A percentile compares a stretch with the other conserved stretches of the same genome.
Evolutionary conservation across 352 stramenopile genomes (phyloP).

Genomic region (Pythium phragmitis): DNA sequence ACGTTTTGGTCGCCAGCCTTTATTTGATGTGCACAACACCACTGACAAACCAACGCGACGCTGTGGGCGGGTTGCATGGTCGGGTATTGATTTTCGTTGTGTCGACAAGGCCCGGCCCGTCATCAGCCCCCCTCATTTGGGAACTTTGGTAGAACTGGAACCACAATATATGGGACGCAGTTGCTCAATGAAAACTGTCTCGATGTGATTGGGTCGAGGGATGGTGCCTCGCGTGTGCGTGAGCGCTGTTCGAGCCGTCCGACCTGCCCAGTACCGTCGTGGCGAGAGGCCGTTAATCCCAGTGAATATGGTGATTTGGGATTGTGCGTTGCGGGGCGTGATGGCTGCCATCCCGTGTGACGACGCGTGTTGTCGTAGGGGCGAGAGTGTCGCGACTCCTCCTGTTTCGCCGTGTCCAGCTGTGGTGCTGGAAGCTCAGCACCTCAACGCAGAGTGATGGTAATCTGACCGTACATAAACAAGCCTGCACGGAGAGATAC

Average conservation of each 20-base stretch:
- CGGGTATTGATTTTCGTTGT: too few relatives aligned
- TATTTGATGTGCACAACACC: slow-evolving; percentile 28
- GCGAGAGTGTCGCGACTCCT: background rate
- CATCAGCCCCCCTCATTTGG: background rate
- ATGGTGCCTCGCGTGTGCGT: slow-evolving; percentile 18
- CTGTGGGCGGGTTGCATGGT: too few relatives aligned
- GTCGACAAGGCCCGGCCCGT: too few relatives aligned
- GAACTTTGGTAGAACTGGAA: background rate
- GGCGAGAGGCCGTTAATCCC: too few relatives aligned
- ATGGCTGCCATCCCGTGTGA: background rate
- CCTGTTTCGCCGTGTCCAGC: background rate
- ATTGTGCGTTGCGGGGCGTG: background rate
- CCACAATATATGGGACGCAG: background rate
- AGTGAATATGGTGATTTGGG: too few relatives aligned
- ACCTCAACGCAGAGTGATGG: slow-evolving; percentile 9
- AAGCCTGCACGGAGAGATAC: background rate
- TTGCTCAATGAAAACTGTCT: slow-evolving; percentile 13
- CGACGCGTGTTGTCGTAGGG: background rate
- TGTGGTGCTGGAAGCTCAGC: background rate
- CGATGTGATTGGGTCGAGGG: slow-evolving; percentile 22
- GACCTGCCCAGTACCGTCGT: background rate
- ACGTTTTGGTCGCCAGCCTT: slow-evolving; percentile 16
- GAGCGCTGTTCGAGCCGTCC: slow-evolving; percentile 1
- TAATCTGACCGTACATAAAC: slow-evolving; percentile 10
- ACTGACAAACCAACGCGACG: background rate